Base-by-base conservation (phyloP, 2,329 filamentous ascomycete species). In the Leptodontidium sp. region DNA sequence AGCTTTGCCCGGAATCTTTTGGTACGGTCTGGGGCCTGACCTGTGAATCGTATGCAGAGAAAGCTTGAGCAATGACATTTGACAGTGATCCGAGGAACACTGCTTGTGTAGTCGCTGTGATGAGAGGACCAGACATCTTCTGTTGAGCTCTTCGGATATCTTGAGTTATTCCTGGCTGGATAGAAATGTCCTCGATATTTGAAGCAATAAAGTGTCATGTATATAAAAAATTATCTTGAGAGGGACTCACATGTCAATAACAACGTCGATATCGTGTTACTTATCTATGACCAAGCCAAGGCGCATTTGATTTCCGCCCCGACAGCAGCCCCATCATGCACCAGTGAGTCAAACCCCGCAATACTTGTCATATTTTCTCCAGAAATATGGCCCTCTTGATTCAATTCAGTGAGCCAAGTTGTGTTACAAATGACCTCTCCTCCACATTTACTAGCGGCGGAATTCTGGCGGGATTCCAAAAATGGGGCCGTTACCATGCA, bases 1-100 rank as follows among this genome's bases (percentile, higher is more conserved):
- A 12, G 4, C 7, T 3, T 59, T 38, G 38, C 5, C 7, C 24
- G 9, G 2, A 26, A 17, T 17, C 24, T 5, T 24, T 29, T 15
- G 21, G 9, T 12, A 29, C 4, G 32, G 26, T 15, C 4, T 17
- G 1, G 17, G n/a, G 5, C 5, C 12, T 6, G 43, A 59, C 57
- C 57, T 59, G 57, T 45, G 57, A 59, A 15, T 26, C 12, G 43
- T 59, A 59, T 59, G 57, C 38, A 15, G 57, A 59, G 38, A 59
- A 59, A 2, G 35, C 57, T 43, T 59, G 57, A 59, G 57, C 57
- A 17, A 59, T 38, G 35, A 59, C 35, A 45, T 40, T 59, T 12
- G 57, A 59, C 38, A 59, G 7, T 17, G 57, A 59, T 26, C 35
- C 57, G 21, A 59, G 57, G 57, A 59, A 21, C 21, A 59, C 57